Conservation (phyloP, 192 early-diverging fungal genomes). For the Podila horticola region DNA sequence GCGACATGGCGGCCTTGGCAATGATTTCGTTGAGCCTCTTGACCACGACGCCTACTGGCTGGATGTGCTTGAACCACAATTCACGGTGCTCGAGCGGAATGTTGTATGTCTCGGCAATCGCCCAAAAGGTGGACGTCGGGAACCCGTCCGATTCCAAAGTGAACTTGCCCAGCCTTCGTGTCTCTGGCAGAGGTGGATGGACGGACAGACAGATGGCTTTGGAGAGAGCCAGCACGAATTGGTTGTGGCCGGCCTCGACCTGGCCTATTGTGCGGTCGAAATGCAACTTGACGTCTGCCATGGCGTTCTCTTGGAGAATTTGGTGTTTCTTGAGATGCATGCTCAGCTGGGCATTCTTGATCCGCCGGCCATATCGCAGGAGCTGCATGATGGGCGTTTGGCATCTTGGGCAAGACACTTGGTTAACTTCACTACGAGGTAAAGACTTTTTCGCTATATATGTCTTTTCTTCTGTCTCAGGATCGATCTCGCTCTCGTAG, state of each 20-base stretch:
- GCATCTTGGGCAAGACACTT: conserved; percentile 49
- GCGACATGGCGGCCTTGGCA: conserved; percentile 4
- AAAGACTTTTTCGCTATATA: conserved; percentile 20
- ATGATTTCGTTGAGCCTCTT: neutral
- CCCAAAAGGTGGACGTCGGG: conserved; percentile 2
- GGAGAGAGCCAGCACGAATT: too few species aligned
- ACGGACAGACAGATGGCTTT: conserved; percentile 47
- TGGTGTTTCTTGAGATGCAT: conserved; percentile 31
- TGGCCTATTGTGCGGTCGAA: conserved; percentile 1
- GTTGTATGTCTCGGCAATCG: neutral
- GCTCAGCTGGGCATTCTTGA: conserved; percentile 43
- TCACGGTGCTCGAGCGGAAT: neutral
- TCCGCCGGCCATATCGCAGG: conserved; percentile 47
- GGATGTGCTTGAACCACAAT: too few species aligned
- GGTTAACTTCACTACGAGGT: conserved; percentile 14
- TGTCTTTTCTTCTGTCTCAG: neutral
- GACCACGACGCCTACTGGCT: neutral
- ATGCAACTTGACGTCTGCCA: neutral
- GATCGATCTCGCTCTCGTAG: conserved; percentile 32
- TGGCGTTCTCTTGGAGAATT: neutral
- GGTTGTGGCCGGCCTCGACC: too few species aligned
- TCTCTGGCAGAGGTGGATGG: too few species aligned
- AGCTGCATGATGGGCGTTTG: conserved; percentile 53
- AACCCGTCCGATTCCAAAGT: neutral
- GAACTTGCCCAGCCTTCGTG: too few species aligned